Conservation (phyloP, 2,329 filamentous ascomycete species). For the Fusarium sp. region DNA sequence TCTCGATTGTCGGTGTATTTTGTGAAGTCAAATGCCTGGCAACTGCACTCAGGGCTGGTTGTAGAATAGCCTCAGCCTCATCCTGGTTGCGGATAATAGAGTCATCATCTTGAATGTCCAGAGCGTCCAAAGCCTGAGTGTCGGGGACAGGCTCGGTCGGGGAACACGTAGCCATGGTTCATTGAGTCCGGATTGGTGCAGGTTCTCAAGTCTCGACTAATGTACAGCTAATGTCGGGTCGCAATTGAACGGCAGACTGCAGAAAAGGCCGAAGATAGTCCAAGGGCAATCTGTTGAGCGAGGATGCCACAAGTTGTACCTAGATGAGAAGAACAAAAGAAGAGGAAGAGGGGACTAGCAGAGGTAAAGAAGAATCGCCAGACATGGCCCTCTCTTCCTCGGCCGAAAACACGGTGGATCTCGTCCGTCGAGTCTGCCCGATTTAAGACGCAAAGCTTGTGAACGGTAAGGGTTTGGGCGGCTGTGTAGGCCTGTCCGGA, state of each 20-base stretch:
- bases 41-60: constrained; percentile 67
- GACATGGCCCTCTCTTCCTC: constrained; percentile 26
- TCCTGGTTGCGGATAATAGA: constrained; percentile 59
- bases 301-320: constrained; percentile 19
- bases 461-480: constrained; percentile 23
- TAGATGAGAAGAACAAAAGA: constrained; percentile 8
- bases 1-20: constrained; percentile 68
- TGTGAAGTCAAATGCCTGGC: constrained; percentile 67
- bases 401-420: constrained; percentile 34
- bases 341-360: constrained; percentile 18
- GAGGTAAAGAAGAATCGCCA: constrained; percentile 17
- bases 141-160: constrained; percentile 9
- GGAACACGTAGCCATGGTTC: constrained; percentile 24
- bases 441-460: constrained; percentile 19
- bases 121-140: constrained; percentile 10
- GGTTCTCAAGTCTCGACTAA: neutral
- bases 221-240: neutral
- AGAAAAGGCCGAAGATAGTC: constrained; percentile 11
- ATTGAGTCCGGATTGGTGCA: neutral
- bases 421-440: constrained; percentile 23
- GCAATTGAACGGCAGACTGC: constrained; percentile 2
- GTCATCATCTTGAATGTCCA: constrained; percentile 31
- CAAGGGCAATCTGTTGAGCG: neutral
- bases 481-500: constrained; percentile 40
- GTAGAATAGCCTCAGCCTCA: constrained; percentile 69